Conservation (phyloP, 805 yeast genomes). For the Debaryomyces prosopidis region DNA sequence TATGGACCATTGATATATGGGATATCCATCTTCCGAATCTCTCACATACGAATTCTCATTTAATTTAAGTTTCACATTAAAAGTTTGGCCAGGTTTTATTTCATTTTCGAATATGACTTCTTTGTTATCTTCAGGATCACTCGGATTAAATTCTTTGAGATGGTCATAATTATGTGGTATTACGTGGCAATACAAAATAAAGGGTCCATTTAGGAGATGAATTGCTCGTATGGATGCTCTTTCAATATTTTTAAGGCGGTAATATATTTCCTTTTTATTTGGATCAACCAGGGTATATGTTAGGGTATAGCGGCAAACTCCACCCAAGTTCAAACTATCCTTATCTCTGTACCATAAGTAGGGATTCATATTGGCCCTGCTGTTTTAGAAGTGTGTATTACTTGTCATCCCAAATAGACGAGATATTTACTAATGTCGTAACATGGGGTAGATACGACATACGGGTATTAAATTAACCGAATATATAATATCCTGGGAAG, state of each 20-base stretch:
- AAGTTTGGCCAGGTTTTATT: conserved; percentile 71
- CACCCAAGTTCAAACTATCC: conserved; percentile 36
- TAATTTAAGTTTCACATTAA: conserved; percentile 54
- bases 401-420: too few relatives aligned
- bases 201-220: conserved; percentile 44
- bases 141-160: conserved; percentile 22
- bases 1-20: conserved; percentile 34
- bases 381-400: too few relatives aligned
- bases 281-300: conserved; percentile 22
- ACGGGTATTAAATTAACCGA: neutral
- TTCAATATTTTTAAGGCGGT: conserved; percentile 42
- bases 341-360: conserved; percentile 38
- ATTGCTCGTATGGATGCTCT: conserved; percentile 38
- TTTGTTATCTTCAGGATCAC: conserved; percentile 15
- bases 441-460: neutral
- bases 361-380: conserved; percentile 8
- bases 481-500: neutral
- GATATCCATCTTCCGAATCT: conserved; percentile 9
- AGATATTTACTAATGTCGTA: neutral
- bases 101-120: conserved; percentile 40
- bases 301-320: conserved; percentile 34
- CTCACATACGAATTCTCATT: conserved; percentile 42
- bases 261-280: conserved; percentile 20
- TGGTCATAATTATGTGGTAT: conserved; percentile 37
- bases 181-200: conserved; percentile 45